Evolutionary conservation across 108 stramenopile genomes (phyloP).

Genomic region (Epipyxis sp.): DNA sequence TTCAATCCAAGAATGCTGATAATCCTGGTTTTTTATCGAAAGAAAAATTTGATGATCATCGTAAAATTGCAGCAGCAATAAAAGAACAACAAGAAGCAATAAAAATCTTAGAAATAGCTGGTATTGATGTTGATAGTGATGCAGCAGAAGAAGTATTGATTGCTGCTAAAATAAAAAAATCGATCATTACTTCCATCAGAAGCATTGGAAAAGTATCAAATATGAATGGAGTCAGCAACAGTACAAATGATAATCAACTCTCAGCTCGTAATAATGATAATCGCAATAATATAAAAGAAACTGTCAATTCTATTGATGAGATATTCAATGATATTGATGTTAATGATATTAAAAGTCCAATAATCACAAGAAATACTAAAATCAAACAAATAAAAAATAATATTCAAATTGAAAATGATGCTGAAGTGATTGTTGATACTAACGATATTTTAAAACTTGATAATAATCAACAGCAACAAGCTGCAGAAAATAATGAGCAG

Average conservation of each 20-base stretch:
- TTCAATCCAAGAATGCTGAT: background rate
- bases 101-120: background rate
- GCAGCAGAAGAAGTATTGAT: conserved; percentile 34
- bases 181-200: background rate
- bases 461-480: conserved; percentile 12
- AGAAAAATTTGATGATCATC: conserved; percentile 39
- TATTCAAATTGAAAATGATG: background rate
- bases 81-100: conserved; percentile 27
- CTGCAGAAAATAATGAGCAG: conserved; percentile 39
- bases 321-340: no score
- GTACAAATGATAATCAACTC: no score
- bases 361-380: no score
- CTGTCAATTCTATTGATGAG: no score
- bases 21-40: conserved; percentile 41
- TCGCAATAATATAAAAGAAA: no score
- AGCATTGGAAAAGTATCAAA: background rate
- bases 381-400: no score
- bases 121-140: conserved; percentile 35
- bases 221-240: no score
- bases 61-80: conserved; percentile 22
- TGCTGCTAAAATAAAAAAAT: background rate
- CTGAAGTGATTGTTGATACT: no score
- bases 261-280: no score
- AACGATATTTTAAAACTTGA: background rate
- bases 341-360: no score